These are phyloP conservation scores for Talaromyces liani DNA, from an alignment of 495 filamentous ascomycete genomes.

Conservation along the genomic window DNA sequence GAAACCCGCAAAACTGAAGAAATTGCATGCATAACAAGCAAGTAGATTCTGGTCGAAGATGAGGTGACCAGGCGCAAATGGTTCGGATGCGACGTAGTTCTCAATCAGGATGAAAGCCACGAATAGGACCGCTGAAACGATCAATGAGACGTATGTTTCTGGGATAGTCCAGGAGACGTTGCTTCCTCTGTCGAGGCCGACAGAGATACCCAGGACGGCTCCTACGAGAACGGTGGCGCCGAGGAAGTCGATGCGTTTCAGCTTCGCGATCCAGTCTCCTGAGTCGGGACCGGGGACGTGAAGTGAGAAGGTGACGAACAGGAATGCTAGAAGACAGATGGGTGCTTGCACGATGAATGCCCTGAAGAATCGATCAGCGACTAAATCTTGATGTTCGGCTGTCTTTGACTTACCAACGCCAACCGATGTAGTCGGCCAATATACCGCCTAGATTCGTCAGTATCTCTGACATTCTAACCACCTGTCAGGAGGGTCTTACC, in stretches of 20 bases:
- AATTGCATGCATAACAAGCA: slow-evolving; percentile 64
- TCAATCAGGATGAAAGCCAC: slow-evolving; percentile 64
- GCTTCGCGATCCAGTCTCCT: slow-evolving; percentile 53
- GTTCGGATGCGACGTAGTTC: slow-evolving; percentile 60
- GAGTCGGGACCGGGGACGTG: slow-evolving; percentile 51
- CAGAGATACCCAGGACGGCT: slow-evolving; percentile 63
- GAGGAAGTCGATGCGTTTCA: slow-evolving; percentile 71
- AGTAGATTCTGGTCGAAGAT: slow-evolving; percentile 66
- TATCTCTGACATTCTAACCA: not conserved
- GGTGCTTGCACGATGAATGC: slow-evolving; percentile 68
- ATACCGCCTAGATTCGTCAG: slow-evolving; percentile 43
- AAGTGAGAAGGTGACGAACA: slow-evolving; percentile 54
- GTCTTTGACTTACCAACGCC: slow-evolving; percentile 59
- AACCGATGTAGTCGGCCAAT: slow-evolving; percentile 68
- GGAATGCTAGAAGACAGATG: slow-evolving; percentile 58
- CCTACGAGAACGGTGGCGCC: slow-evolving; percentile 64
- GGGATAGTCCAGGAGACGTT: slow-evolving; percentile 62
- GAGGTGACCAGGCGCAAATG: slow-evolving; percentile 74
- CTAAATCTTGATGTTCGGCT: not conserved
- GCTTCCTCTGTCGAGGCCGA: slow-evolving; percentile 72
- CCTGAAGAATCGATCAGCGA: slow-evolving; percentile 31
- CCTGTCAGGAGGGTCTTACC: slow-evolving; percentile 26
- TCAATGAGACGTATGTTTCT: slow-evolving; percentile 52
- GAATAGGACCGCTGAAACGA: slow-evolving; percentile 53
- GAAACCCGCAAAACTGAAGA: slow-evolving; percentile 65